These are phyloP conservation scores for Calonectria henricotiae DNA, from an alignment of 2,329 filamentous ascomycete species.

Conservation along the genomic window DNA sequence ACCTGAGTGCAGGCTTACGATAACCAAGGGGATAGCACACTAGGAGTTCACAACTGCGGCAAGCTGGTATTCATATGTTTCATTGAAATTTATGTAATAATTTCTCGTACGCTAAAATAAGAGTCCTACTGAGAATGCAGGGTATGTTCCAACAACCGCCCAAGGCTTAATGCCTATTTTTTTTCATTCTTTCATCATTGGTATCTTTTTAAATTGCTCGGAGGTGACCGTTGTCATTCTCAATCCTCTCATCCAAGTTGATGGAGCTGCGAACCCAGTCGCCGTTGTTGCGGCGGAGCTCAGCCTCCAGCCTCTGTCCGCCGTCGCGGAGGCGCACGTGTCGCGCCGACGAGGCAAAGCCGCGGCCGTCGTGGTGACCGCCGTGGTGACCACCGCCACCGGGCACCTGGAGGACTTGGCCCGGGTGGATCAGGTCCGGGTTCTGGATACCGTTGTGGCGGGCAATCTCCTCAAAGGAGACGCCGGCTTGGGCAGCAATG, in stretches of 20 bases:
- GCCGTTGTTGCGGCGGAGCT: slow-evolving; percentile 53
- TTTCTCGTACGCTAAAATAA: slow-evolving; percentile 19
- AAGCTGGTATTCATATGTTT: no score
- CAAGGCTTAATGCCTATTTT: not conserved
- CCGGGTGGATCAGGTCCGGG: slow-evolving; percentile 63
- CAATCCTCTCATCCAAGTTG: slow-evolving; percentile 57
- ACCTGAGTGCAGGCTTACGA: no score
- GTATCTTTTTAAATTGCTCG: slow-evolving; percentile 35
- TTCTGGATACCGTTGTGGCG: slow-evolving; percentile 60
- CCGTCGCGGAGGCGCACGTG: slow-evolving; percentile 58
- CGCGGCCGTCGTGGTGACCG: slow-evolving; percentile 43
- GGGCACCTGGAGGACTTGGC: slow-evolving; percentile 60
- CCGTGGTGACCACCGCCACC: slow-evolving; percentile 38
- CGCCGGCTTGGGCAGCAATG: slow-evolving; percentile 57
- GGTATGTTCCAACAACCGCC: not conserved
- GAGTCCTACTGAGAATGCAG: no score
- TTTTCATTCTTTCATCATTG: not conserved
- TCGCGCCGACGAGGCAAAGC: slow-evolving; percentile 57
- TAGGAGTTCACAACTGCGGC: no score
- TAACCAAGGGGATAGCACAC: no score
- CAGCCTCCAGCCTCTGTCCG: slow-evolving; percentile 57
- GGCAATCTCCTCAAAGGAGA: slow-evolving; percentile 60
- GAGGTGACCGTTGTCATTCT: slow-evolving; percentile 55
- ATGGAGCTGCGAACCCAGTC: slow-evolving; percentile 55
- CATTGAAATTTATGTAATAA: no score